Base-by-base conservation (phyloP, 768 basidiomycete genomes). In the Saitozyma sp. region DNA sequence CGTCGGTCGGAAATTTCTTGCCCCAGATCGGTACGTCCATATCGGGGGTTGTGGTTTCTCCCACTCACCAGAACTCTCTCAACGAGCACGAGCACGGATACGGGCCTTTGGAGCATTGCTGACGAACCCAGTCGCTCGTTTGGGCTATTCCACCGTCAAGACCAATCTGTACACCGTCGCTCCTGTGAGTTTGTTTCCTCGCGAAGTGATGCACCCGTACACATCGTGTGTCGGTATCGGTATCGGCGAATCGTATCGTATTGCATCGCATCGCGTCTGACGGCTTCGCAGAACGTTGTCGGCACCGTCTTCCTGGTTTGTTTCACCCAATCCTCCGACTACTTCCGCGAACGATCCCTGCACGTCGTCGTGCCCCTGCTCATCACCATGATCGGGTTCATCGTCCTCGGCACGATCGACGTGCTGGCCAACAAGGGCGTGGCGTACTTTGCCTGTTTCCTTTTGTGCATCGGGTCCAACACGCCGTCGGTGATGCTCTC, bases 391-490 rank as follows among this genome's bases (percentile, higher is more conserved):
- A 54, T 59, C 50, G 65, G 71, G n/a, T 68, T 60, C 50, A 55
- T 65, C 56, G 60, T 69, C 54, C 80, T 85, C n/a, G 83, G 82
- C 8, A 80, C 79, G 14, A 83, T 84, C 43, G 78, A 85, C 55
- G 77, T 80, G 2, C 51, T 82, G 42, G 68, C 70, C n/a, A 74
- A 83, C 62, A 80, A 80, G 48, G 73, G 78, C 48, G 79, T 82
- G 14, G 84, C 84, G 19, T 85, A 85, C 73, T 85, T 86, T 68
- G 84, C 85, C 11, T 84, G 83, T 61, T 86, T 86, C 78, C 66
- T 86, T 55, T 72, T 86, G 50, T 84, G 83, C 13, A 82, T 82
- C 70, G 84, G 70, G 58, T 82, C 66, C 10, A 54, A 9, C 17
- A 63, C 63, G 16, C 70, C 65, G 6, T 65, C 61, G 11, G 66